phyloP scores from a whole-genome alignment of 148 eudicot species.

The Tetragonia tetragonoides region DNA sequence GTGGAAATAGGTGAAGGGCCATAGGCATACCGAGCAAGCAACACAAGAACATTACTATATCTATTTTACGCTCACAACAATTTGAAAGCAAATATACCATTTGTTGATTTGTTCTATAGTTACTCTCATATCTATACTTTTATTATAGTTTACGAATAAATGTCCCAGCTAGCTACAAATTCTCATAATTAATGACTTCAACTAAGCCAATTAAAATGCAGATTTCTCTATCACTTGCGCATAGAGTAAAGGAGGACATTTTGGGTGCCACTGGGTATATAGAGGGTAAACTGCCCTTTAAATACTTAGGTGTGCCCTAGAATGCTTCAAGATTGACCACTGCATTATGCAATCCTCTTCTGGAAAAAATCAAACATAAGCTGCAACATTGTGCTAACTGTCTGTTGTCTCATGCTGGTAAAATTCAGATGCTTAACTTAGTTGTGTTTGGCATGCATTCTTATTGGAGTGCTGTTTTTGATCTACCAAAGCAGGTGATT shows the following conservation, averaged over 20 bases:
- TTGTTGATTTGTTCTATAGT: too few relatives aligned
- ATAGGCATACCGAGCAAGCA: too few relatives aligned
- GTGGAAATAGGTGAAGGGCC: too few relatives aligned
- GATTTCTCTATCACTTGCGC: too few relatives aligned
- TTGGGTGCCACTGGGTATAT: not conserved
- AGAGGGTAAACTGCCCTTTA: not conserved
- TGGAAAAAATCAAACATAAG: not conserved
- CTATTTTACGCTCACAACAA: too few relatives aligned
- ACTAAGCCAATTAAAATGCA: too few relatives aligned
- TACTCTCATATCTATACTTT: too few relatives aligned
- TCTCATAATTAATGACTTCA: too few relatives aligned
- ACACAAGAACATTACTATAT: too few relatives aligned
- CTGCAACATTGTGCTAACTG: not conserved
- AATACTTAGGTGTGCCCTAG: not conserved
- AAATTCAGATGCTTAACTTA: not conserved
- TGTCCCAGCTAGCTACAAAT: too few relatives aligned
- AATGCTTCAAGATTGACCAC: not conserved
- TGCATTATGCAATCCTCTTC: not conserved
- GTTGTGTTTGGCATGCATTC: not conserved
- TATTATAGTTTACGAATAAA: too few relatives aligned
- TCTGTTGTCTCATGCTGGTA: not conserved
- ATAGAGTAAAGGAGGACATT: not conserved
- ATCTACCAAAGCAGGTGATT: not conserved
- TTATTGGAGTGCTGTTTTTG: not conserved
- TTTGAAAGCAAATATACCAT: too few relatives aligned